A percentile compares a stretch with the other conserved stretches of the same genome.
These are phyloP conservation scores for Leccinum disarticulatum DNA, from an alignment of 768 basidiomycete genomes.

Conservation along the genomic window DNA sequence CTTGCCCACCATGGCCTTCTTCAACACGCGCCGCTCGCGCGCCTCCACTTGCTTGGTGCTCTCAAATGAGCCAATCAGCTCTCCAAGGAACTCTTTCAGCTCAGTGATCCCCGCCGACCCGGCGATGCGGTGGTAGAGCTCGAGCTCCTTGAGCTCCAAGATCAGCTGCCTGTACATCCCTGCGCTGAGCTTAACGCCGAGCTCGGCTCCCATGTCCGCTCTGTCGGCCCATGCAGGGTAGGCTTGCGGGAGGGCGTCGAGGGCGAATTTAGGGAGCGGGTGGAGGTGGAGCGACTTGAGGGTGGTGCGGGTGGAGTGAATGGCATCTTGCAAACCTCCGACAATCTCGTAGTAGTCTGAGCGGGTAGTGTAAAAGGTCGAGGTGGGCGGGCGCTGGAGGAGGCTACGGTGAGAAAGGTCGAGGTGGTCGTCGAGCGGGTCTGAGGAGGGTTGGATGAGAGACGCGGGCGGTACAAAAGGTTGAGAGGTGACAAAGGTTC, in stretches of 20 bases:
- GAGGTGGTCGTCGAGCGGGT: slow-evolving; percentile 8
- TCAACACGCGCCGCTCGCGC: slow-evolving; percentile 30
- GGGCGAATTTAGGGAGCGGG: slow-evolving; percentile 75
- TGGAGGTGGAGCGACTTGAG: slow-evolving; percentile 68
- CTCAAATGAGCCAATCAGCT: slow-evolving; percentile 65
- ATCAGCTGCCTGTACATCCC: slow-evolving; percentile 68
- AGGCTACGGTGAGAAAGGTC: slow-evolving; percentile 3
- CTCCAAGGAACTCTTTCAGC: slow-evolving; percentile 59
- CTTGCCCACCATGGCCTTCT: slow-evolving; percentile 44
- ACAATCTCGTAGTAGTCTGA: slow-evolving; percentile 74
- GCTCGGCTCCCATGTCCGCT: slow-evolving; percentile 53
- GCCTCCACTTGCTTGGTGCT: slow-evolving; percentile 56
- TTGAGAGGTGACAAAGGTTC: slow-evolving; percentile 14
- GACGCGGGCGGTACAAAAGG: slow-evolving; percentile 30
- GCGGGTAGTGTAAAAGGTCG: slow-evolving; percentile 84
- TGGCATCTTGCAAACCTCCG: slow-evolving; percentile 61
- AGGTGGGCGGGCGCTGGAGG: slow-evolving; percentile 52
- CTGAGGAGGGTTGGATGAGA: slow-evolving; percentile 8
- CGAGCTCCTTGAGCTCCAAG: slow-evolving; percentile 63
- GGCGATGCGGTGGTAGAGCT: slow-evolving; percentile 46
- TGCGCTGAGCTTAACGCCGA: slow-evolving; percentile 62
- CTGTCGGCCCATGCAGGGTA: slow-evolving; percentile 70
- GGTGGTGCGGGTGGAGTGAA: slow-evolving; percentile 53
- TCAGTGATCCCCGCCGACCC: slow-evolving; percentile 31
- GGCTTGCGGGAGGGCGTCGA: slow-evolving; percentile 54